Base-by-base conservation (phyloP, 257 asterid genomes). In the Avicennia marina region DNA sequence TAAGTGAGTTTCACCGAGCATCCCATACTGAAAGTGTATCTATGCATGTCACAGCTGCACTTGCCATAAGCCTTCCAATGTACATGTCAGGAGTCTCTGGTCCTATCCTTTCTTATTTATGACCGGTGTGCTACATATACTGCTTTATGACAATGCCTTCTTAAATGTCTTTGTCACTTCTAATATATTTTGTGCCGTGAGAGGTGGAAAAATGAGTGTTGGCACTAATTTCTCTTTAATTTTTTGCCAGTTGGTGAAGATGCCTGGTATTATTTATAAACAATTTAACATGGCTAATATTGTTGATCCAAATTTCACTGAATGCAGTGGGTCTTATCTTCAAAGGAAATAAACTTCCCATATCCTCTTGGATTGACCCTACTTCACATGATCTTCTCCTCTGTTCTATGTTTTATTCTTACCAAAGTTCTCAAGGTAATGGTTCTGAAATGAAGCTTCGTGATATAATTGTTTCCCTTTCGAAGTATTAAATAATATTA, bases 301-400 rank as follows among this genome's bases (percentile, higher is more conserved):
- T 29, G 54, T 56, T 72, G 36, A 54, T 40, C 22, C 22, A 66
- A 24, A 11, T 24, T 66, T 68, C 24, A 12, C 10, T 68, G 34
- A 32, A 49, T 88, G 93, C 94, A 91, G 98, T 91, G 98, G 98
- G 89, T 91, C 54, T 76, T 91, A 65, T 88, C 96, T 29, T 91
- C 98, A 1, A 81, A 88, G 76, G 96, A 88, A 53, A 81, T 91
- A 45, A 88, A 88, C 80, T 91, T 91, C 70, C 96, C 98, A 13
- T 91, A 85, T 75, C 98, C 98, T 50, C 96, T 91, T 57, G 98
- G 89, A 49, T 72, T 91, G 81, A 91, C 98, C 27, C 82, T 91
- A 47, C 95, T 91, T 78, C 98, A 91, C 76, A 91, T 91, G 98
- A 67, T 88, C 62, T 91, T 91, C 84, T 91, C 98, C 58, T 91